Base-by-base conservation (phyloP, 345 rosid species). In the Turnera subulata region DNA sequence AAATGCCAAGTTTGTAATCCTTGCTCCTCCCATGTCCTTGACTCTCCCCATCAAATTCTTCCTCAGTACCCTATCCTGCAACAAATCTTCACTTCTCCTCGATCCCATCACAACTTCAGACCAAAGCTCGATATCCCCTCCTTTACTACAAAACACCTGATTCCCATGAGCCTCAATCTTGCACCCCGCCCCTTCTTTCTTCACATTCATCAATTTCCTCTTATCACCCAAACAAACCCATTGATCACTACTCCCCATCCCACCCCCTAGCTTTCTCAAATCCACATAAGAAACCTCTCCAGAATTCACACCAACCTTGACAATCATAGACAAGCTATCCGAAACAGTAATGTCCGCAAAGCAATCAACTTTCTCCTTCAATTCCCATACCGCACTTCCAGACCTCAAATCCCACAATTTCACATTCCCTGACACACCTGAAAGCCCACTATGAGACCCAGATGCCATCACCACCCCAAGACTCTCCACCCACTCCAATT, bases 381-480 rank as follows among this genome's bases (percentile, higher is more conserved):
- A 65, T 75, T 87, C 97, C 78, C 89, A 85, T 11, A 79, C 84
- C 40, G 74, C 84, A 60, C 56, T 79, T 45, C 83, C 91, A 1
- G 90, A 79, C 58, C 99, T 82, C 46, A 90, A 51, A 50, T 93
- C 99, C 96, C 94, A 93, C 39, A 93, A 75, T 64, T 65, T 78
- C 12, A 87, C 75, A 25, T 80, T 80, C 40, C 97, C 99, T 4
- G 61, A 29, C 11, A 85, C 81, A 45, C 97, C 97, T 0, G 96
- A 84, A 0, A 85, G 86, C n/a, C 96, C 88, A 10, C 84, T 70
- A 32, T 93, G 97, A 24, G 97, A 90, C 24, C 99, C 99, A 15
- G 97, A 71, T 38, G 90, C 90, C 95, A 93, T 81, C 52, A 90
- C 35, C 68, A 93, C 51, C 38, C 74, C 74, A 37, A 64, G 76